A percentile compares a stretch with the other conserved stretches of the same genome.
Conservation (phyloP, 139 green algal species). For the Bryopsis sp. region DNA sequence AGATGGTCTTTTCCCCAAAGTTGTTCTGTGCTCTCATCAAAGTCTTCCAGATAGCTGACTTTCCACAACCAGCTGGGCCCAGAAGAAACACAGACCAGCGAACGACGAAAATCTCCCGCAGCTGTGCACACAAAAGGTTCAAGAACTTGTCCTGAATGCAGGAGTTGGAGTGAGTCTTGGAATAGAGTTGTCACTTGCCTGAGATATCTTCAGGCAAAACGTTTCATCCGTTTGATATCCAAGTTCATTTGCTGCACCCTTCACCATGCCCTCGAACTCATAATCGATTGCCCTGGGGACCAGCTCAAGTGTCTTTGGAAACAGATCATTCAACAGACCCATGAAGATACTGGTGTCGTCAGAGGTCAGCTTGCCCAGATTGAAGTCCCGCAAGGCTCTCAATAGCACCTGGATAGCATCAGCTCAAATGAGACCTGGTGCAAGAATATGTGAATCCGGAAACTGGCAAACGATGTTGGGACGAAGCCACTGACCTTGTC, state of each 20-base stretch:
- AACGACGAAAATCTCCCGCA: conserved; percentile 66
- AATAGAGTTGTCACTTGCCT: conserved; percentile 56
- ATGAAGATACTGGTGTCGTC: conserved; percentile 87
- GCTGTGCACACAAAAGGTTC: background rate
- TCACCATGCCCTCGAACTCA: conserved; percentile 67
- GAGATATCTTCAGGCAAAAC: conserved; percentile 86
- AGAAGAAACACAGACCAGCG: conserved; percentile 91
- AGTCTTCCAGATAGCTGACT: conserved; percentile 85
- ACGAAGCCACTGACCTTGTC: conserved; percentile 59
- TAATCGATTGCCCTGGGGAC: conserved; percentile 69
- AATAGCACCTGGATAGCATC: conserved; percentile 54
- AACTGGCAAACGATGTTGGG: background rate
- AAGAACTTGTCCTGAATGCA: background rate
- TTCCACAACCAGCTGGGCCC: conserved; percentile 79
- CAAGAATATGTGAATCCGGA: background rate
- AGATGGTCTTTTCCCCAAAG: conserved; percentile 41
- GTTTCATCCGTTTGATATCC: conserved; percentile 76
- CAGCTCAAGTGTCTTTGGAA: conserved; percentile 73
- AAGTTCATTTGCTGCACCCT: conserved; percentile 63
- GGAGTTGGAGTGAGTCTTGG: background rate
- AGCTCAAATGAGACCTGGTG: background rate
- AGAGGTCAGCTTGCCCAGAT: conserved; percentile 83
- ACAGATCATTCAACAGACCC: conserved; percentile 88
- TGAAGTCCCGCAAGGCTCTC: conserved; percentile 88
- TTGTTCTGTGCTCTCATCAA: conserved; percentile 72